phyloP scores from a whole-genome alignment of 345 rosid species.

The Garcia nutans region DNA sequence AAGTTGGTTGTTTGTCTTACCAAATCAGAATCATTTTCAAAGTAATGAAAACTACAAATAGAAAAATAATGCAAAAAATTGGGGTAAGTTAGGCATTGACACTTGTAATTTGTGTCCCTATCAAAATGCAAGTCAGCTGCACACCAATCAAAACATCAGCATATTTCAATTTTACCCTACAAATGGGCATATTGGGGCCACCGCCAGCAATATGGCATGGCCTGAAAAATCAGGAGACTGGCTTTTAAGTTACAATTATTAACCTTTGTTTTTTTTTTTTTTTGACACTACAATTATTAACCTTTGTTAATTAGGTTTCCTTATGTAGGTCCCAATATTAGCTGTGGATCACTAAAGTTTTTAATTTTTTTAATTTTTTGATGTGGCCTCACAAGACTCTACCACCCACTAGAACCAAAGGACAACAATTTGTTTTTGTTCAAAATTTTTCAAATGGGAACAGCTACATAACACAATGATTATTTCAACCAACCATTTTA shows the following conservation, averaged over 20 bases:
- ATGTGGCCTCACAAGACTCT: neutral
- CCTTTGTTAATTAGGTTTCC: too few species aligned
- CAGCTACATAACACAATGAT: too few species aligned
- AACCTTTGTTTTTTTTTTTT: too few species aligned
- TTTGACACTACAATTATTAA: too few species aligned
- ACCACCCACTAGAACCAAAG: neutral
- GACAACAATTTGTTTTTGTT: neutral
- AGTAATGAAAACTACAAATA: neutral
- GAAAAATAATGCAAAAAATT: neutral
- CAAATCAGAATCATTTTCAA: neutral
- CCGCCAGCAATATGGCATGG: neutral
- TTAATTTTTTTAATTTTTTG: neutral
- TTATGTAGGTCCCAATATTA: conserved; percentile 33
- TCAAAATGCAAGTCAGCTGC: neutral
- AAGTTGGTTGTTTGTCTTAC: neutral
- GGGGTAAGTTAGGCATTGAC: neutral
- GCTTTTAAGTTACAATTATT: neutral
- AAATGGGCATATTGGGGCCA: neutral
- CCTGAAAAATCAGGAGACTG: conserved; percentile 8
- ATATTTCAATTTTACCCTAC: neutral
- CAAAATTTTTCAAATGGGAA: neutral
- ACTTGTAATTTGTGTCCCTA: neutral
- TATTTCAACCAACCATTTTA: too few species aligned
- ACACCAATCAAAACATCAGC: conserved; percentile 7
- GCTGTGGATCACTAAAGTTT: conserved; percentile 40